These are phyloP conservation scores for Kodamaea sagamina DNA, from an alignment of 805 yeast species.

Conservation along the genomic window DNA sequence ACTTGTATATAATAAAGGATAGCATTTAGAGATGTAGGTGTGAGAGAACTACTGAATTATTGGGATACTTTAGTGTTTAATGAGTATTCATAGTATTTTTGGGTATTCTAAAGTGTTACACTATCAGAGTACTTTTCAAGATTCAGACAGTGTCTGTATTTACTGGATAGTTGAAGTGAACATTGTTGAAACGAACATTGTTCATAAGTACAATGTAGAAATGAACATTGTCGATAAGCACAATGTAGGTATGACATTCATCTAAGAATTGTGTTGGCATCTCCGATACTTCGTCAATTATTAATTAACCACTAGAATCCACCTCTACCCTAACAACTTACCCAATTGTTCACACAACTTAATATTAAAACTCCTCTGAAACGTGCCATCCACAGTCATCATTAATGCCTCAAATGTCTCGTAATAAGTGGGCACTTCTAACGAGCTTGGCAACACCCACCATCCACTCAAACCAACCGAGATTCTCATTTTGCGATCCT, in stretches of 20 bases:
- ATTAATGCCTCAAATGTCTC: conserved; percentile 38
- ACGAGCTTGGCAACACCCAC: conserved; percentile 16
- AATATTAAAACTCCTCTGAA: conserved; percentile 22
- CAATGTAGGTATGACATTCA: too few species aligned
- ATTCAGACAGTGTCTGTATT: too few species aligned
- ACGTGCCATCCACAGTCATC: conserved; percentile 26
- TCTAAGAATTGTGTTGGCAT: too few species aligned
- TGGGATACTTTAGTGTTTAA: background rate
- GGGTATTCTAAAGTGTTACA: too few species aligned
- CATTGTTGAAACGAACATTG: too few species aligned
- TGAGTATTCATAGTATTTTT: too few species aligned
- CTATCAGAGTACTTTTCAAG: too few species aligned
- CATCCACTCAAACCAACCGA: conserved; percentile 34
- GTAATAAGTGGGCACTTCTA: background rate
- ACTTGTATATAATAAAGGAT: conserved; percentile 5
- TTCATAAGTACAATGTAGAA: too few species aligned
- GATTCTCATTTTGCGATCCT: conserved; percentile 18
- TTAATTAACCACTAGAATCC: background rate
- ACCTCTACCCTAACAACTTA: background rate
- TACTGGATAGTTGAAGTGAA: too few species aligned
- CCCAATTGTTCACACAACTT: conserved; percentile 22
- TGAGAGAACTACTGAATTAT: background rate
- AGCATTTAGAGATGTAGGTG: background rate
- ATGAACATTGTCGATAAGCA: too few species aligned
- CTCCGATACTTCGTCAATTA: too few species aligned